Percentiles rank a stretch among this genome's conserved stretches.
Evolutionary conservation across 2,329 filamentous ascomycete species (phyloP).

Genomic region (Sporothrix luriei): DNA sequence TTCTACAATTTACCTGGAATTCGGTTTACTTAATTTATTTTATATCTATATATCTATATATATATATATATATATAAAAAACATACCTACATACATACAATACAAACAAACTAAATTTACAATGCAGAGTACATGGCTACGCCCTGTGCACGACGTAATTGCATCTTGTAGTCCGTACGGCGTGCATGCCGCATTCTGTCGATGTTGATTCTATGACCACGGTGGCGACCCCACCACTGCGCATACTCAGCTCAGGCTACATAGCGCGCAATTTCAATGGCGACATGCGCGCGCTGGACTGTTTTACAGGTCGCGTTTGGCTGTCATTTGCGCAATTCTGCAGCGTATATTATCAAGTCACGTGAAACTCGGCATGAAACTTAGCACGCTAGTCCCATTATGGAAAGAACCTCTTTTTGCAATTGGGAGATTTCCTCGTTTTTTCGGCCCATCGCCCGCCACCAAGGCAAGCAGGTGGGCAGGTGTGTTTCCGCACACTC

Average conservation of each 20-base stretch:
- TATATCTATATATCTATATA: no score
- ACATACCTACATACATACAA: no score
- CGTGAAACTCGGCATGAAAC: slow-evolving; percentile 17
- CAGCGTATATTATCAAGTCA: slow-evolving; percentile 7
- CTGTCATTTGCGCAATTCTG: neutral
- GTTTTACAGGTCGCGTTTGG: slow-evolving; percentile 11
- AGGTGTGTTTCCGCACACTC: slow-evolving; percentile 27
- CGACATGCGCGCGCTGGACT: slow-evolving; percentile 28
- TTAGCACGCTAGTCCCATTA: slow-evolving; percentile 25
- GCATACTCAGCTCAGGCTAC: slow-evolving; percentile 9
- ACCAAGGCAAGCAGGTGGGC: slow-evolving; percentile 11
- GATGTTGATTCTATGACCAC: neutral
- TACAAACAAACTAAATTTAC: no score
- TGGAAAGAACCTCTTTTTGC: slow-evolving; percentile 33
- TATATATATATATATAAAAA: no score
- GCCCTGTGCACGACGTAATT: no score
- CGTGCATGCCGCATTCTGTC: neutral
- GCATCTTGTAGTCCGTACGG: no score
- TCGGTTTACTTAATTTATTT: no score
- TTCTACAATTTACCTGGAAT: no score
- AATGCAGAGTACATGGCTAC: no score
- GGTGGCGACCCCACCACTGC: neutral
- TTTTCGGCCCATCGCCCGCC: slow-evolving; percentile 34
- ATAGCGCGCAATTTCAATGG: slow-evolving; percentile 30
- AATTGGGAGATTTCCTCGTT: slow-evolving; percentile 20